Evolutionary conservation across 2,329 filamentous ascomycete genomes (phyloP).

Genomic region (Botrytis deweyae): DNA sequence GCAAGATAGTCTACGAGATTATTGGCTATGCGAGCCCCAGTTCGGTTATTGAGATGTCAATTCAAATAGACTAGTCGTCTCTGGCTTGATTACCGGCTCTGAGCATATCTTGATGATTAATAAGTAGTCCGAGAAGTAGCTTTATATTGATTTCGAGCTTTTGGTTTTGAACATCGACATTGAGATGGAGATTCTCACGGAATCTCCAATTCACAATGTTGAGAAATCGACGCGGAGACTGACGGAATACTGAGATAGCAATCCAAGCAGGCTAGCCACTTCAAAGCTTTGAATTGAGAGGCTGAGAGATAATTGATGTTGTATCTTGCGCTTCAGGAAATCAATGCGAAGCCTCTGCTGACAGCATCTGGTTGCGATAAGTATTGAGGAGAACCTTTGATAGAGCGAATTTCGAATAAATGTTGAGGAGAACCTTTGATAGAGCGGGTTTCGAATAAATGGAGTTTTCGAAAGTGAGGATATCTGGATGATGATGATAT

Average conservation of each 20-base stretch:
- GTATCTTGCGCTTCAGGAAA: accelerated
- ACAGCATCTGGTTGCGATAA: neutral
- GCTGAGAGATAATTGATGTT: neutral
- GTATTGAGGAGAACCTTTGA: neutral
- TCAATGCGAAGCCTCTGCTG: neutral
- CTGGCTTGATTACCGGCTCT: no score
- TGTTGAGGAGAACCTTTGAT: neutral
- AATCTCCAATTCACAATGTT: neutral
- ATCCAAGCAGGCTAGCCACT: neutral
- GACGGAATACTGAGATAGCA: neutral
- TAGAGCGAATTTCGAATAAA: neutral
- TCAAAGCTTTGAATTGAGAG: neutral
- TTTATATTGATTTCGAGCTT: no score
- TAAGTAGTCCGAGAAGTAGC: no score
- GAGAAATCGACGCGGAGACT: neutral
- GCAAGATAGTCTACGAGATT: no score
- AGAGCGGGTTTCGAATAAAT: neutral
- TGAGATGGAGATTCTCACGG: neutral
- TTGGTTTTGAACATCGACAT: neutral
- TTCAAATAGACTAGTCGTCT: no score
- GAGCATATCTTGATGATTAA: no score
- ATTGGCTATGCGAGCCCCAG: no score
- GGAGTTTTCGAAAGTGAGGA: neutral
- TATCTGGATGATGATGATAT: neutral
- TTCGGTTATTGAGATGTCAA: no score